Conservation (phyloP, 176 grass and related monocot genomes). For the Oryza coarctata region DNA sequence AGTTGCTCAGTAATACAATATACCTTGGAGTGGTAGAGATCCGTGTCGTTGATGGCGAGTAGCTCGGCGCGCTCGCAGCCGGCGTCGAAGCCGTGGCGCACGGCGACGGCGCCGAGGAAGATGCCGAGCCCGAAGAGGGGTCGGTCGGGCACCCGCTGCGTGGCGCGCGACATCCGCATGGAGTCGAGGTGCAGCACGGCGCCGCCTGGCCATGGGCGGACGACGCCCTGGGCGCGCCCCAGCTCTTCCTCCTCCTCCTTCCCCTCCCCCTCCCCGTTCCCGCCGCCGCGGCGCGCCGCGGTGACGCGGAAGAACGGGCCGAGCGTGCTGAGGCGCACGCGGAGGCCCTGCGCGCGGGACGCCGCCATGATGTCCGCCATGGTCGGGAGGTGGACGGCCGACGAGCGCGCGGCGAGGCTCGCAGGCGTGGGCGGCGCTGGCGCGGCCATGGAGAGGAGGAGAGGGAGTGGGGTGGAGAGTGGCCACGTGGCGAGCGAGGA, state of each 20-base stretch:
- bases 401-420: neutral
- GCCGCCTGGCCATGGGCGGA: slow-evolving; percentile 62
- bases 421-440: neutral
- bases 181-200: slow-evolving; percentile 77
- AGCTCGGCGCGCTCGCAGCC: slow-evolving; percentile 77
- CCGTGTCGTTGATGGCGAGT: slow-evolving; percentile 89
- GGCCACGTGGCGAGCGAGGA: slow-evolving; percentile 17
- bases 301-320: slow-evolving; percentile 79
- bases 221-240: slow-evolving; percentile 68
- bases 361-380: slow-evolving; percentile 68
- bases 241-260: slow-evolving; percentile 36
- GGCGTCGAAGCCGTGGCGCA: slow-evolving; percentile 78
- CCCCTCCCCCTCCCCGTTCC: neutral
- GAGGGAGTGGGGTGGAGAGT: neutral
- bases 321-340: slow-evolving; percentile 44
- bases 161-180: slow-evolving; percentile 68
- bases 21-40: slow-evolving; percentile 81
- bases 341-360: slow-evolving; percentile 66
- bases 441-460: slow-evolving; percentile 2
- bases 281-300: slow-evolving; percentile 18
- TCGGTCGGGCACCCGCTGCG: slow-evolving; percentile 45
- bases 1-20: neutral
- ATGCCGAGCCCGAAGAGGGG: slow-evolving; percentile 82
- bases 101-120: slow-evolving; percentile 77
- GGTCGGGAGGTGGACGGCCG: slow-evolving; percentile 42